Evolutionary conservation across 1,284 basidiomycete genomes (phyloP).

Genomic region (Cystobasidiaceae sp.): DNA sequence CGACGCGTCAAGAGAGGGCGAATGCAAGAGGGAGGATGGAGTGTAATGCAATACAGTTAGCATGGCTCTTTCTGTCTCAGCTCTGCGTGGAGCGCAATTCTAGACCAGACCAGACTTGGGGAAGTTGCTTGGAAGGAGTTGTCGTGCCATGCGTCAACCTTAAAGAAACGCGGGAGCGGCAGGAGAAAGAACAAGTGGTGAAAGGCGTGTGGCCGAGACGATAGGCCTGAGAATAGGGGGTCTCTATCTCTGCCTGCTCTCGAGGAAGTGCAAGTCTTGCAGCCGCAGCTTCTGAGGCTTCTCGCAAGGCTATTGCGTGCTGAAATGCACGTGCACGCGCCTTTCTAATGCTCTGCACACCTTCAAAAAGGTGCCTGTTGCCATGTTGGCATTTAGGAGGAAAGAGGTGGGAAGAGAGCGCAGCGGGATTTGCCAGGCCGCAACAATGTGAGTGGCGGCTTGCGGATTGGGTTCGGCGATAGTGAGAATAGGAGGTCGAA

Average conservation of each 20-base stretch:
- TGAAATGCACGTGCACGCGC: background rate
- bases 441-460: background rate
- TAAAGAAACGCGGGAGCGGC: no score
- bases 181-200: background rate
- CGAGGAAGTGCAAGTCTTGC: background rate
- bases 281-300: background rate
- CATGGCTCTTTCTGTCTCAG: no score
- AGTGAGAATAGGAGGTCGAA: background rate
- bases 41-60: no score
- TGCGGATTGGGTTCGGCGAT: background rate
- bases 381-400: background rate
- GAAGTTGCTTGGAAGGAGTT: no score
- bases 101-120: no score
- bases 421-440: background rate
- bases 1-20: background rate
- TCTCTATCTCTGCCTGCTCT: background rate
- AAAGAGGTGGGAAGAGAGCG: background rate
- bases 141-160: no score
- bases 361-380: background rate
- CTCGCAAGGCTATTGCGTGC: background rate
- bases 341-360: background rate
- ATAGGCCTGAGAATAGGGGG: background rate
- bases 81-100: no score
- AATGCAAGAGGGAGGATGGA: background rate
- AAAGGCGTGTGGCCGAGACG: background rate